Percentiles rank a stretch among this genome's conserved stretches.
These are phyloP conservation scores for Talinum fruticosum DNA, from an alignment of 148 eudicot genomes.

Conservation along the genomic window DNA sequence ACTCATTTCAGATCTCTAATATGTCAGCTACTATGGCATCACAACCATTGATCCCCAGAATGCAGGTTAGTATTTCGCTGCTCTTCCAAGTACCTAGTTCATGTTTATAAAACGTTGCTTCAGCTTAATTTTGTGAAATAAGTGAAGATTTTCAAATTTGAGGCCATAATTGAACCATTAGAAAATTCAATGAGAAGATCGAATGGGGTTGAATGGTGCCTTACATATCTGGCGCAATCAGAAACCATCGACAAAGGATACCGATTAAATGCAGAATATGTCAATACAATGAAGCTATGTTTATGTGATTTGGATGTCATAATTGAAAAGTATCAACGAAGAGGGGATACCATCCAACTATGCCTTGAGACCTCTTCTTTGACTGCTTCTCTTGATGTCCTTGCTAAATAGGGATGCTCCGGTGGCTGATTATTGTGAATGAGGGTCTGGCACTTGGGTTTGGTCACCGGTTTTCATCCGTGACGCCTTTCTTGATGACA, in stretches of 20 bases:
- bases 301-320: not conserved
- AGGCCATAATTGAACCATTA: not conserved
- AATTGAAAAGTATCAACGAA: not conserved
- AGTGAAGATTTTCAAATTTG: not conserved
- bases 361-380: not conserved
- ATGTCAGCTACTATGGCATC: conserved; percentile 84
- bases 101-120: not conserved
- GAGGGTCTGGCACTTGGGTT: too few relatives aligned
- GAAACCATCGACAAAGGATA: not conserved
- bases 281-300: not conserved
- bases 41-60: conserved; percentile 65
- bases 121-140: not conserved
- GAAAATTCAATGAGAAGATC: not conserved
- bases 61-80: conserved; percentile 65
- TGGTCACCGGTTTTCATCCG: too few relatives aligned
- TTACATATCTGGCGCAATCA: not conserved
- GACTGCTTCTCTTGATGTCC: too few relatives aligned
- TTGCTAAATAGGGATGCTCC: too few relatives aligned
- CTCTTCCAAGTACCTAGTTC: not conserved
- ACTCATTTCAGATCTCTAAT: conserved; percentile 63
- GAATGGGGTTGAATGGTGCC: not conserved
- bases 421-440: too few relatives aligned
- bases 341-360: not conserved
- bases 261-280: not conserved
- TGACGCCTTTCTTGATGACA: too few relatives aligned